phyloP scores from a whole-genome alignment of 1,284 basidiomycete genomes.

The Ceratorhiza oryzae-sativae region DNA sequence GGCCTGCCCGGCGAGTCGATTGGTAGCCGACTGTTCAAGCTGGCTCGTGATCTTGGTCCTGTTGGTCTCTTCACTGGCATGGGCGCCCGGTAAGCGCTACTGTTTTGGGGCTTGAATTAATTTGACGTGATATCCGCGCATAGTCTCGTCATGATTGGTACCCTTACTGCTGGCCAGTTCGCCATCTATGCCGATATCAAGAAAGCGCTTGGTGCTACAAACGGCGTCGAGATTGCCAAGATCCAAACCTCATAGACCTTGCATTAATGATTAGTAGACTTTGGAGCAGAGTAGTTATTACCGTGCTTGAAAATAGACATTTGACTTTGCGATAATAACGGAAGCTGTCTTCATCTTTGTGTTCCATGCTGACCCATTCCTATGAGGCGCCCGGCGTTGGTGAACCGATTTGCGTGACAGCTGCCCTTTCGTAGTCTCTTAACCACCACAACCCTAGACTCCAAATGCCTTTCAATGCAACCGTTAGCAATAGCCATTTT shows the following conservation, averaged over 20 bases:
- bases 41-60: constrained; percentile 56
- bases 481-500: background rate
- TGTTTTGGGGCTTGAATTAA: background rate
- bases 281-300: background rate
- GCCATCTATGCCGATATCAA: constrained; percentile 59
- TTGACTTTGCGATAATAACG: background rate
- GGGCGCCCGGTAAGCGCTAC: constrained; percentile 48
- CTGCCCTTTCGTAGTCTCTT: background rate
- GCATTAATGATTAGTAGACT: background rate
- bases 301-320: constrained; percentile 25
- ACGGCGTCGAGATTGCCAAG: constrained; percentile 52
- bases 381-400: background rate
- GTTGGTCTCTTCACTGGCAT: constrained; percentile 60
- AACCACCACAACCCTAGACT: background rate
- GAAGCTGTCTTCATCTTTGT: no score
- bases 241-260: constrained; percentile 30
- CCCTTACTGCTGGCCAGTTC: constrained; percentile 60
- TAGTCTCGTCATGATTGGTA: constrained; percentile 58
- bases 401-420: constrained; percentile 1
- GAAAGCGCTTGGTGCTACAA: constrained; percentile 56
- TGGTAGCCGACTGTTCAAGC: constrained; percentile 56
- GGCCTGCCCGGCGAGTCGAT: constrained; percentile 59
- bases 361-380: background rate
- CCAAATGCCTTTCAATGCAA: background rate
- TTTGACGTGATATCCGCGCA: constrained; percentile 46